A percentile compares a stretch with the other conserved stretches of the same genome.
These are phyloP conservation scores for sorghum (Sorghum bicolor) DNA, from an alignment of 176 grass and related monocot genomes.

Conservation along the genomic window DNA sequence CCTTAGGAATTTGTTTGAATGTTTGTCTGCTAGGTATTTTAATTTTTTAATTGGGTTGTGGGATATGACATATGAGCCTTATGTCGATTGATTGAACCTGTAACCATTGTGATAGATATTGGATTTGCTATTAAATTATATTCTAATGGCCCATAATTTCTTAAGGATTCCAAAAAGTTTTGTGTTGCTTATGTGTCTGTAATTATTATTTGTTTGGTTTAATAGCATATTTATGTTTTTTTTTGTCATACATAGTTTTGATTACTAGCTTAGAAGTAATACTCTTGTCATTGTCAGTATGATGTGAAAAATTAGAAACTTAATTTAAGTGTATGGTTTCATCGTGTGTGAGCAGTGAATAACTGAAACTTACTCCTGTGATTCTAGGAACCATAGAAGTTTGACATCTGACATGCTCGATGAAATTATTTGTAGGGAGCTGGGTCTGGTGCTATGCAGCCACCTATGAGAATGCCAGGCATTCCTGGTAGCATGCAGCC, in stretches of 20 bases:
- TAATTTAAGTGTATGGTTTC: not conserved
- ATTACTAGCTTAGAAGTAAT: not conserved
- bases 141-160: not conserved
- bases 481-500: conserved; percentile 42
- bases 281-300: not conserved
- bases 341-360: not conserved
- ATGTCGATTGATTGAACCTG: not conserved
- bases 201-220: not conserved
- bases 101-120: not conserved
- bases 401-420: not conserved
- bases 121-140: not conserved
- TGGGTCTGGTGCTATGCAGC: conserved; percentile 38
- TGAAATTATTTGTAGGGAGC: conserved; percentile 41
- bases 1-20: not conserved
- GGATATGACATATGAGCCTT: not conserved
- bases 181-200: not conserved
- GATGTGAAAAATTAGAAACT: not conserved
- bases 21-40: not conserved
- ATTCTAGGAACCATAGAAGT: not conserved
- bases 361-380: conserved; percentile 22
- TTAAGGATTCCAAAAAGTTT: not conserved
- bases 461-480: conserved; percentile 36
- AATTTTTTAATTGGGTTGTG: not conserved
- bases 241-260: not conserved
- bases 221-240: conserved; percentile 12